phyloP scores from a whole-genome alignment of 2,329 filamentous ascomycete genomes.

The Arthrobotrys megalospora region DNA sequence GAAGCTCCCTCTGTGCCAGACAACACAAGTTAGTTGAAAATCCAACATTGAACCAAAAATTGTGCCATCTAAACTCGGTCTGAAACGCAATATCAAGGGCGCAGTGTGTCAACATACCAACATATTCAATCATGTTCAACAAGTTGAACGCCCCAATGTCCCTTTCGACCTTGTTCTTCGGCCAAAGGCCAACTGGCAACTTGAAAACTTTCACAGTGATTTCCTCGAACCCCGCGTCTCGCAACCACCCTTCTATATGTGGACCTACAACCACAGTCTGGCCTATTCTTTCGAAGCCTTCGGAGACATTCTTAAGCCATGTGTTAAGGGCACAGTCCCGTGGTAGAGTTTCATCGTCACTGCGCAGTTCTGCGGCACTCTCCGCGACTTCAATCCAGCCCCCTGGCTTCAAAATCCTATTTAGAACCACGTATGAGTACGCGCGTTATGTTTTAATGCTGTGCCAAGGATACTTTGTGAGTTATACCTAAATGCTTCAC shows the following conservation, averaged over 20 bases:
- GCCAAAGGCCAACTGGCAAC: conserved; percentile 74
- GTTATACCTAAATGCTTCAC: conserved; percentile 58
- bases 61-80: not conserved
- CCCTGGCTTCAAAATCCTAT: conserved; percentile 69
- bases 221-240: conserved; percentile 71
- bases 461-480: not conserved
- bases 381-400: conserved; percentile 68
- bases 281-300: conserved; percentile 56
- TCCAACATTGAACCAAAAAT: conserved; percentile 27
- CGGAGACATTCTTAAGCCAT: conserved; percentile 58
- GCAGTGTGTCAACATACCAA: conserved; percentile 57
- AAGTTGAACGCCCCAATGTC: conserved; percentile 63
- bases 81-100: not conserved
- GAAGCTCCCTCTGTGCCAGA: conserved; percentile 53
- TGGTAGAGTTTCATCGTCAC: conserved; percentile 58
- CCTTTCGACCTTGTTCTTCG: conserved; percentile 66
- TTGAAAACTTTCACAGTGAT: conserved; percentile 72
- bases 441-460: too few relatives aligned
- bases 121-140: conserved; percentile 63
- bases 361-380: conserved; percentile 54
- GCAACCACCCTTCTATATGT: conserved; percentile 60
- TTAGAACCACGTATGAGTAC: not conserved
- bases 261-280: conserved; percentile 47
- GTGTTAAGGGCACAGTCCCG: conserved; percentile 44
- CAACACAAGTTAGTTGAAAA: conserved; percentile 51